Base-by-base conservation (phyloP, 768 basidiomycete species). In the Candolleomyces aberdarensis region DNA sequence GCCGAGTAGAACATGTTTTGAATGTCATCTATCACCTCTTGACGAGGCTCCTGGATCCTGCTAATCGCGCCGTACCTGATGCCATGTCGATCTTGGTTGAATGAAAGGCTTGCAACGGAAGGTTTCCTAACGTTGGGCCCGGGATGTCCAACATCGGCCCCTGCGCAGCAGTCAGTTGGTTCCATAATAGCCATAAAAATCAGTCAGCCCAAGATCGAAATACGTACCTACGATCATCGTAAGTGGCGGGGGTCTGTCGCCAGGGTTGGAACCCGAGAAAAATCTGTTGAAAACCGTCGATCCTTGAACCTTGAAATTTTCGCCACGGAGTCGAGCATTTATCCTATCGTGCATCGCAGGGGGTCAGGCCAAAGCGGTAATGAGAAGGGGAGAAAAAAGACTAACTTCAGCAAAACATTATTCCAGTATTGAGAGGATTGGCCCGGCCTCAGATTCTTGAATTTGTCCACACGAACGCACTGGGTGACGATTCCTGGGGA, bases 141-240 rank as follows among this genome's bases (percentile, higher is more conserved):
- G 0, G 89, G 85, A 63, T 92, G 89, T 6, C 83, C 79, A 0
- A 90, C 80, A 66, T 84, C 85, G 8, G 83, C 83, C n/a, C 85
- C 83, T 84, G 11, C 19, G 14, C 14, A 36, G 31, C 52, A 29
- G 17, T 0, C 43, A 13, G 51, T 29, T 41, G 26, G 79, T 64
- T 81, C 78, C 36, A 74, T 83, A 0, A 39, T 17, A 6, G 32
- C 15, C 26, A 26, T 19, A 75, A 71, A 0, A 52, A 54, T 0
- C 51, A 39, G 10, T 39, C 20, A 7, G 54, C 50, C 0, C 63
- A 43, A 3, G 11, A 53, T 53, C 3, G 11, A 36, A 36, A 11
- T 11, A 11, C 36, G 1, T 36, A 36, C 36, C 36, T 7, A 36
- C 36, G 36, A 36, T 36, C 36, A 36, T 8, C 36, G 36, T 36